Evolutionary conservation across 768 basidiomycete genomes (phyloP), one percentile per base, ranked within the genome.

Genomic region (Termitomyces sp.): DNA sequence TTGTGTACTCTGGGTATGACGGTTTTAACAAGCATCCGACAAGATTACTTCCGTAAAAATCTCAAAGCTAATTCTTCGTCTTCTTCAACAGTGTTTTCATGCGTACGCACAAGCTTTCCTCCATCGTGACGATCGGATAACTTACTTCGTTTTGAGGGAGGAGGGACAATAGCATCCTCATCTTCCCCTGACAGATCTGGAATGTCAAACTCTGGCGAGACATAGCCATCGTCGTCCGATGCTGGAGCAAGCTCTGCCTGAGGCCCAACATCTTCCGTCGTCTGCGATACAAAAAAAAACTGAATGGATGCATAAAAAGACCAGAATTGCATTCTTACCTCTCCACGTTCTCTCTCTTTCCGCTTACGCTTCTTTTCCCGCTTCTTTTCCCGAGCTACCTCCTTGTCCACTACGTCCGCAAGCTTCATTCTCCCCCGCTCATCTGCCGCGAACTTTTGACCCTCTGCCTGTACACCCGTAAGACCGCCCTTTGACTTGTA

Each of bases 341-440:
- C 78, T 66, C 70, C 77, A 55, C 72, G 76, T 66, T 92, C 89
- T 38, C 81, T 79, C 56, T 92, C 88, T 73, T 95, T 96, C 66
- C 90, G 76, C 74, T 94, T 96, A 61, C 91, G 76, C 77, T 96
- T 97, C 80, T 91, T 94, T 70, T 97, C 95, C 61, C 80, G 75
- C 73, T 87, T 90, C 81, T 94, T 95, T 67, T 89, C 92, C 69
- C 80, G 88, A 6, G 90, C 94, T 64, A 91, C 84, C 58, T 83
- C 81, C 72, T 90, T 89, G 74, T 99, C 96, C 46, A 74, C 56
- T 47, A 85, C 77, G 68, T 96, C 92, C 26, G 80, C 82, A 12
- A 78, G 74, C 63, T 75, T 79, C 81, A 98, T 78, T 76, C 82
- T 87, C 53, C 78, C 81, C 59, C 85, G 75, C 73, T 96, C 92